phyloP scores from a whole-genome alignment of 306 rosid genomes.

The Astragalus membranaceus region DNA sequence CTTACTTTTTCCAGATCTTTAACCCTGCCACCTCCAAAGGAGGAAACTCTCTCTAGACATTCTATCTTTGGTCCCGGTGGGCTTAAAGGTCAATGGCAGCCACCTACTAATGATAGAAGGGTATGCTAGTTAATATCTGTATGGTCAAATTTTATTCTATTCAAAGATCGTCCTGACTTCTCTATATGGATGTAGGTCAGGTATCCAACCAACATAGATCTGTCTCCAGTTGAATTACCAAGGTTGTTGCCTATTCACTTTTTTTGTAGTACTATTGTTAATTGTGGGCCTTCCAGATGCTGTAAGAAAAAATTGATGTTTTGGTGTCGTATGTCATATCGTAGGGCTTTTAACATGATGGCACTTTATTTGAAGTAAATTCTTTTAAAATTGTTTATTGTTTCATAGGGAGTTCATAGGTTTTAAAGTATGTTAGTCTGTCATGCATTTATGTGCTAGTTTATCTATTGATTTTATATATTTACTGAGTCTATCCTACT shows the following conservation, averaged over 20 bases:
- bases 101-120: slow-evolving; percentile 64
- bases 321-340: background rate
- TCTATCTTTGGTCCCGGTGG: slow-evolving; percentile 88
- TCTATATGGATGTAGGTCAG: slow-evolving; percentile 60
- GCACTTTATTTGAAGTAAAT: background rate
- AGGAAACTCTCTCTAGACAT: slow-evolving; percentile 83
- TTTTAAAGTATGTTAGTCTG: background rate
- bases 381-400: background rate
- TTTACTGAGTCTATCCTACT: background rate
- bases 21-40: slow-evolving; percentile 53
- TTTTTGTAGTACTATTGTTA: slow-evolving; percentile 10
- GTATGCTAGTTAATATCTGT: slow-evolving; percentile 37
- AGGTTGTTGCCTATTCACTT: slow-evolving; percentile 45
- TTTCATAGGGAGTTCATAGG: slow-evolving; percentile 5
- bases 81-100: slow-evolving; percentile 72
- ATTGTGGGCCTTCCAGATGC: background rate
- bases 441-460: background rate
- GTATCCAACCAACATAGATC: slow-evolving; percentile 76
- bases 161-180: slow-evolving; percentile 31
- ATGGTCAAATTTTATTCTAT: slow-evolving; percentile 17
- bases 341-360: background rate
- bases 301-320: background rate
- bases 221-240: slow-evolving; percentile 62
- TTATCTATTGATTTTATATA: slow-evolving; percentile 1
- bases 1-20: slow-evolving; percentile 51